phyloP scores from a whole-genome alignment of 1,284 basidiomycete genomes.

The Phenoliferia sp. region DNA sequence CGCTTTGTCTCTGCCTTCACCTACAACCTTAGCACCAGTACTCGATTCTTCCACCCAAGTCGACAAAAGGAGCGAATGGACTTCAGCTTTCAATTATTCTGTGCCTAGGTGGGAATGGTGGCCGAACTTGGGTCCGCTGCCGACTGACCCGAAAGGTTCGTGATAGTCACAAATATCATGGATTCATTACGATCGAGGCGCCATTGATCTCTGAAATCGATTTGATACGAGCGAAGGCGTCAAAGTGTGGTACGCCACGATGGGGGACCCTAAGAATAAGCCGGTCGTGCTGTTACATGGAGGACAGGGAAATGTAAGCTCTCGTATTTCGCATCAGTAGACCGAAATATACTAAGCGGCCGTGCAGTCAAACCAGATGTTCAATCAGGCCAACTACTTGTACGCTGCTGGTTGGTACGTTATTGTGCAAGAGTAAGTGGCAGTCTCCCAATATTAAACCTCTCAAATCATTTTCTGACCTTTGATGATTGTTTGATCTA shows the following conservation, averaged over 20 bases:
- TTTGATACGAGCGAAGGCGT: neutral
- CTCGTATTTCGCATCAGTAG: neutral
- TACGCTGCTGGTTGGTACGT: neutral
- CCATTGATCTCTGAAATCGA: neutral
- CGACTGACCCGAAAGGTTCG: neutral
- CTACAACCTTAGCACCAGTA: slow-evolving; percentile 6
- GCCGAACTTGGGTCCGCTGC: neutral
- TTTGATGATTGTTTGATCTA: neutral
- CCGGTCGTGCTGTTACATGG: neutral
- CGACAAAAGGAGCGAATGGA: neutral
- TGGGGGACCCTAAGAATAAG: neutral
- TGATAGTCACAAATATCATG: neutral
- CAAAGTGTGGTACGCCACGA: neutral
- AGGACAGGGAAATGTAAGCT: neutral
- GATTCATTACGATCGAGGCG: neutral
- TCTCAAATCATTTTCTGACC: neutral
- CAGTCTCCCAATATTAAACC: neutral
- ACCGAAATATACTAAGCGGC: neutral
- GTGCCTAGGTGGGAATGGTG: neutral
- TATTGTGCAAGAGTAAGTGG: neutral
- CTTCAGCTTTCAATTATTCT: neutral
- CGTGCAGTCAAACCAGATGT: neutral
- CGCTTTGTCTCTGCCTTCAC: slow-evolving; percentile 16
- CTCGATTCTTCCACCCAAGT: neutral
- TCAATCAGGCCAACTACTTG: neutral